Evolutionary conservation across 768 basidiomycete genomes (phyloP), one percentile per base, ranked within the genome.

Genomic region (Mycena alexandri): DNA sequence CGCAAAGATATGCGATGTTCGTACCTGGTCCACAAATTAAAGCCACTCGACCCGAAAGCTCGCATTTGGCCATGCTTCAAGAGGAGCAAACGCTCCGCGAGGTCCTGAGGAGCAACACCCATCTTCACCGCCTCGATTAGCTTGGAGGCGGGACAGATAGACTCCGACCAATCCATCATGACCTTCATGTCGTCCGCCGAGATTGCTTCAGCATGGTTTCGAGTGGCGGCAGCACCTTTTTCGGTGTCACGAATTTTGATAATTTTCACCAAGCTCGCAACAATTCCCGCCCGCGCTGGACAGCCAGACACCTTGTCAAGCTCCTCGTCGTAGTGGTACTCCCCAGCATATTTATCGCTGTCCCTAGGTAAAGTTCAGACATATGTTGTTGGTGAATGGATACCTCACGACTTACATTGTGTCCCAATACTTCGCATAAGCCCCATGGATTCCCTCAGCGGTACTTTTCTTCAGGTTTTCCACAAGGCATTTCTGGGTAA

Each of bases 141-240:
- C n/a, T 17, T 16, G 8, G 50, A 55, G 42, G 63, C 19, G 13
- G 73, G 67, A 46, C 71, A 77, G 25, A 56, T 29, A 2, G 42
- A 54, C 21, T 74, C 61, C 9, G 78, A 81, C 67, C 73, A 78
- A 17, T 38, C 46, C 71, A 79, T 75, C 24, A 77, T 48, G 19
- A 44, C 55, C 33, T 67, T 36, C 43, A 81, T 65, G 36, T 80
- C 79, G 51, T 80, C 76, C 6, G 74, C 65, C 12, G 72, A 69
- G 59, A 79, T 78, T 4, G 77, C 76, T 22, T 76, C 71, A 0
- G 77, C 79, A 68, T 82, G 79, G 24, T 76, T 58, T 10, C 74
- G 74, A 3, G 63, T 72, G 25, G 72, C 71, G 11, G 71, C 62
- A 11, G 65, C 71, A 5, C 73, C 75, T 42, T 75, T 72, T 2